Evolutionary conservation across 192 early-diverging fungal genomes (phyloP).

Genomic region (Coemansia guatemalensis): DNA sequence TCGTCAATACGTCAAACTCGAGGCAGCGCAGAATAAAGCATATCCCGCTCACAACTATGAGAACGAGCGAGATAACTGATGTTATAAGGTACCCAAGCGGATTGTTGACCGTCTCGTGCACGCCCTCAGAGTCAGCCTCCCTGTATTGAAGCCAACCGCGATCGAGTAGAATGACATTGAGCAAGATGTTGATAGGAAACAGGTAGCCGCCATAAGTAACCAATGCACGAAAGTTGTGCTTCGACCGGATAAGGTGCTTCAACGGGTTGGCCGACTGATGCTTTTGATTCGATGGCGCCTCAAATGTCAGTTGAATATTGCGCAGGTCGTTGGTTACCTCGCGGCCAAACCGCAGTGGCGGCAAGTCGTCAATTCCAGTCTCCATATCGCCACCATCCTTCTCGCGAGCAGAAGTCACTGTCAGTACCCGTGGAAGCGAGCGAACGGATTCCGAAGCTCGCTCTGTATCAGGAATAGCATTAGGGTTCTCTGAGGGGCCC

Average conservation of each 20-base stretch:
- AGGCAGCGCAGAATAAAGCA: conserved; percentile 53
- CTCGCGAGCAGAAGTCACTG: conserved; percentile 26
- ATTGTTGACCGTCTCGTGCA: conserved; percentile 27
- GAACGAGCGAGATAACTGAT: conserved; percentile 43
- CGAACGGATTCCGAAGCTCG: conserved; percentile 11
- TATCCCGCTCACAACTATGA: conserved; percentile 42
- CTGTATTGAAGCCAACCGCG: conserved; percentile 48
- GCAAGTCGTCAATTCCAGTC: conserved; percentile 37
- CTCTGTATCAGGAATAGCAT: background rate
- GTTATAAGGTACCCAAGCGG: conserved; percentile 42
- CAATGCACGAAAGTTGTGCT: conserved; percentile 52
- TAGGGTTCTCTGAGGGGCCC: background rate
- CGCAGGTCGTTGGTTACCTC: conserved; percentile 48
- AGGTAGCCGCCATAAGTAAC: conserved; percentile 52
- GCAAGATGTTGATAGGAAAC: conserved; percentile 50
- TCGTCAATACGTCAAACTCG: conserved; percentile 45
- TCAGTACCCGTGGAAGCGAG: conserved; percentile 28
- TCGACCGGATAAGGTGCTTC: conserved; percentile 40
- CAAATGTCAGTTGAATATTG: conserved; percentile 50
- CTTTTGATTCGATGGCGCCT: conserved; percentile 11
- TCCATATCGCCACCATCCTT: conserved; percentile 27
- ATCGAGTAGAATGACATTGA: conserved; percentile 50
- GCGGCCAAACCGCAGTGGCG: conserved; percentile 34
- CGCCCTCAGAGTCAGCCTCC: conserved; percentile 11
- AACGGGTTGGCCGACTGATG: conserved; percentile 21